A percentile compares a stretch with the other conserved stretches of the same genome.
phyloP scores from a whole-genome alignment of 768 basidiomycete genomes.

The Podaxis sp. region DNA sequence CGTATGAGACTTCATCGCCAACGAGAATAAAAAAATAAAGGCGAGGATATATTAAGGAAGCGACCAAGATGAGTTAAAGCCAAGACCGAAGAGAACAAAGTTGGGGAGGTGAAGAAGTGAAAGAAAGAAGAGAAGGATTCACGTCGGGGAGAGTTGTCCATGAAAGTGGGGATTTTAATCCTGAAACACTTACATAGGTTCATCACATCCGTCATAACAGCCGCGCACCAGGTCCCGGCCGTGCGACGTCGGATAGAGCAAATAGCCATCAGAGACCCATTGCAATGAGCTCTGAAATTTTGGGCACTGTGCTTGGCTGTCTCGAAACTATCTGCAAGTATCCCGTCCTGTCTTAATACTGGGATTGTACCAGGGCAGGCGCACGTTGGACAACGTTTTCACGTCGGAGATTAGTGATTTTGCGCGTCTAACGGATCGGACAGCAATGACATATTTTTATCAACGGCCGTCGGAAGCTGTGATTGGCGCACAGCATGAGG shows the following conservation, averaged over 20 bases:
- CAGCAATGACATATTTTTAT: not conserved
- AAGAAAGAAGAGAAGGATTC: not conserved
- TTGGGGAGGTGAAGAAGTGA: not conserved
- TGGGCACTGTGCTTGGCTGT: not conserved
- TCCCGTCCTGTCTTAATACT: not conserved
- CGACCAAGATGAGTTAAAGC: not conserved
- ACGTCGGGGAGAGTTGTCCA: not conserved
- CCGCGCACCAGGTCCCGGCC: not conserved
- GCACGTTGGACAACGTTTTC: not conserved
- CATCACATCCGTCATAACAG: not conserved
- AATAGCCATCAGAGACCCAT: not conserved
- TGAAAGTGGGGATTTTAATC: not conserved
- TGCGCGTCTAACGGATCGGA: not conserved
- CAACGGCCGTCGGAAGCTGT: not conserved
- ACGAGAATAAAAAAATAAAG: not conserved
- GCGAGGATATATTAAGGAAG: not conserved
- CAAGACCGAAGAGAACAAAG: not conserved
- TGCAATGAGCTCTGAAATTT: not conserved
- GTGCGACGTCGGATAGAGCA: not conserved
- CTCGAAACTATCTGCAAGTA: not conserved
- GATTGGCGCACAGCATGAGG: not conserved
- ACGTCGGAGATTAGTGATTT: not conserved
- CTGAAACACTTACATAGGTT: not conserved
- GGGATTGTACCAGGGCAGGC: not conserved
- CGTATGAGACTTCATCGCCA: not conserved